Conservation (phyloP, 1,284 basidiomycete genomes). For the Inonotus obliquus region DNA sequence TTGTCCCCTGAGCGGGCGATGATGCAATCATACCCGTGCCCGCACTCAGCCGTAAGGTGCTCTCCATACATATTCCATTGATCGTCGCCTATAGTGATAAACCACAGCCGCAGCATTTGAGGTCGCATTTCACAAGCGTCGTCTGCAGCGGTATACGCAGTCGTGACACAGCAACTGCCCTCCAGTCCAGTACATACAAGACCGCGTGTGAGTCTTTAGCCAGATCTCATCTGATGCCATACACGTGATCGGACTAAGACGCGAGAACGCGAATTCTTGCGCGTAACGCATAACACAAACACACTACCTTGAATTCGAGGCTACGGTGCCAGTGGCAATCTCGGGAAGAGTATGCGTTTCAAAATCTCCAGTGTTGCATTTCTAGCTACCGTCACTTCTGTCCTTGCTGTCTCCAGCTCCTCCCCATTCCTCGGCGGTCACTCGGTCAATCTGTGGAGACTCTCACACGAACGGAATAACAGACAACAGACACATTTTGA, state of each 20-base stretch:
- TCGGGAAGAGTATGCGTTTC: background rate
- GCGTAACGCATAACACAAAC: background rate
- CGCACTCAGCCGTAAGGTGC: no score
- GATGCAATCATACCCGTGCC: no score
- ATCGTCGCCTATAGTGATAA: background rate
- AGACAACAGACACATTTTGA: background rate
- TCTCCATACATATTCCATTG: background rate
- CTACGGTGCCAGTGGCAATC: background rate
- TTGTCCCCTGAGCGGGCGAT: no score
- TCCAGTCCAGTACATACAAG: no score
- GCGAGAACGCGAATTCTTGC: background rate
- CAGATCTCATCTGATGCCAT: background rate
- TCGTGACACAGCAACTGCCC: no score
- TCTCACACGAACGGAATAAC: background rate
- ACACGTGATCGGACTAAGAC: background rate
- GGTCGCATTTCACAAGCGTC: background rate
- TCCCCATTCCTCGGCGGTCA: constrained; percentile 15
- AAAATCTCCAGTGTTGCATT: background rate
- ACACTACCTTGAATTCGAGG: background rate
- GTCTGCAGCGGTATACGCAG: no score
- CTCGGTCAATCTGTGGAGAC: constrained; percentile 15
- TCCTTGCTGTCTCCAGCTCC: constrained; percentile 3
- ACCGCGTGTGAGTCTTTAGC: no score
- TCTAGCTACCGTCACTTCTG: background rate
- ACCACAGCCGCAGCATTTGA: background rate